These are phyloP conservation scores for Pleomassaria siparia DNA, from an alignment of 2,329 filamentous ascomycete species.

Conservation along the genomic window DNA sequence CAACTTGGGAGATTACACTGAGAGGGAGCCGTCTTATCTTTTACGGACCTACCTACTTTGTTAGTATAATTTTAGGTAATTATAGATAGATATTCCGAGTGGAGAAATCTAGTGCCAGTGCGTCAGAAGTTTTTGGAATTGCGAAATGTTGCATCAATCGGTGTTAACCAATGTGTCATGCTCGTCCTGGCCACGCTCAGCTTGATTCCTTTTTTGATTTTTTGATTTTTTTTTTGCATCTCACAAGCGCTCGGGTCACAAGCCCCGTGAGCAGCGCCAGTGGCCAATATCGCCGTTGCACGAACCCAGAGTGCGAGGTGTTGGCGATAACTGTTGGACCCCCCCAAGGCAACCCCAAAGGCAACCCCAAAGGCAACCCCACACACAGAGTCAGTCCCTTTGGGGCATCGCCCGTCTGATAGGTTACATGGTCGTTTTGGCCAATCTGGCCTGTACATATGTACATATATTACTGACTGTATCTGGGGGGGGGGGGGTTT, in stretches of 20 bases:
- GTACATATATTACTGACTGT: too few relatives aligned
- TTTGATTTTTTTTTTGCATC: too few relatives aligned
- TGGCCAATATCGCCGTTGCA: conserved; percentile 3
- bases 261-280: not conserved
- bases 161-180: too few relatives aligned
- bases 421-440: conserved; percentile 11
- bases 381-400: not conserved
- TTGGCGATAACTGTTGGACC: conserved; percentile 1
- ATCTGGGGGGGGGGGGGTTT: too few relatives aligned
- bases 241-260: too few relatives aligned
- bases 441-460: too few relatives aligned
- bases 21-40: conserved; percentile 3
- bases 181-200: too few relatives aligned
- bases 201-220: too few relatives aligned
- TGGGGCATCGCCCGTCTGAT: conserved; percentile 10
- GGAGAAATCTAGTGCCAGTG: not conserved
- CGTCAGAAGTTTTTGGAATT: not conserved
- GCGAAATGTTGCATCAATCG: not conserved
- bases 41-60: not conserved
- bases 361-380: too few relatives aligned
- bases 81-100: not conserved
- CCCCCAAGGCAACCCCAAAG: too few relatives aligned
- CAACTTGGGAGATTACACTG: not conserved
- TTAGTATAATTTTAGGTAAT: not conserved
- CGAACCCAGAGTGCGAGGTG: not conserved